Base-by-base conservation (phyloP, 2,329 filamentous ascomycete genomes). In the Xylariales sp. region DNA sequence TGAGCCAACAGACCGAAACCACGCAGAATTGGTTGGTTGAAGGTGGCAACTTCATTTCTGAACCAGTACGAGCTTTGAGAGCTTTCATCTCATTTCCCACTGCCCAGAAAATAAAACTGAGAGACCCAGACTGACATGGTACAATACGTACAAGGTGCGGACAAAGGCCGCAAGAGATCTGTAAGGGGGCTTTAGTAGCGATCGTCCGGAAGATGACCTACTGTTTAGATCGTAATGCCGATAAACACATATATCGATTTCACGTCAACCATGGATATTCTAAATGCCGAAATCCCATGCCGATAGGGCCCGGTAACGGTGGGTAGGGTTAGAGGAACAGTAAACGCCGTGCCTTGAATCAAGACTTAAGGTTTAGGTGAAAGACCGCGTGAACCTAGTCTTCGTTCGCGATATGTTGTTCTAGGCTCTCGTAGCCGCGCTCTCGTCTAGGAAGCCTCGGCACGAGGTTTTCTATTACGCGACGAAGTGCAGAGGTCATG, bases 361-460 rank as follows among this genome's bases (percentile, higher is more conserved):
- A 16, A 14, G 8, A 48, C 16, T 23, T 43, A 48, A 16, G 41
- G 32, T 50, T 56, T 50, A 43, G 45, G 52, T 57, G 16, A 3
- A 18, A 50, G n/a, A 1, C 3, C 28, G 43, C 50, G 34, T 56
- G 41, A 63, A 63, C 45, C 34, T 43, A 57, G 34, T 39, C 5
- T 16, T 36, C 7, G 3, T 39, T 41, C 28, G n/a, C 5, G 30
- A 41, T 45, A 16, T n/a, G 9, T 34, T 34, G 5, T 45, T 16
- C 18, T 28, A 41, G 9, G 45, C 18, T 18, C 34, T 14, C 8
- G 10, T 23, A 18, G 46, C 23, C 18, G 32, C 52, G 23, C 5
- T 16, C 46, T 53, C 23, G 5, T 32, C 48, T n/a, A 16, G 10
- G 18, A 32, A 18, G 23, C 28, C 16, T 18, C 6, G 23, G 30